Base-by-base conservation (phyloP, 805 yeast species). In the Cyberlindnera meyerae region DNA sequence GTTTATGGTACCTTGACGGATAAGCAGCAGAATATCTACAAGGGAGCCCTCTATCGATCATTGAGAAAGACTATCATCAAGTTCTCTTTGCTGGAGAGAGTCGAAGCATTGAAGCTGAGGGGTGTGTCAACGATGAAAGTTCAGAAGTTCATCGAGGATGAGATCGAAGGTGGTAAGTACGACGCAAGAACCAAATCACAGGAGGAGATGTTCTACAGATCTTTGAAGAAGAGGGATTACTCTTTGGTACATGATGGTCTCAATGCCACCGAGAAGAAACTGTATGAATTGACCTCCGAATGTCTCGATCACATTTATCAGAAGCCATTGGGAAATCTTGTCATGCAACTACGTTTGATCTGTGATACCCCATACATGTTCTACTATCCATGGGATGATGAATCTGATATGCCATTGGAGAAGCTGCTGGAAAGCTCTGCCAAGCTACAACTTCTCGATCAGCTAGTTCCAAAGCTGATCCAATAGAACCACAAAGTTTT, bases 361-460 rank as follows among this genome's bases (percentile, higher is more conserved):
- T 88, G 96, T 48, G 81, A 87, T 52, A 82, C 96, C 0, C 96
- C 97, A 0, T 83, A 82, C 52, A 57, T 84, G 29, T 86, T 83
- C 54, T 86, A 80, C 60, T 82, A 78, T 44, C 97, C 97, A 0
- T 85, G 79, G 71, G 54, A 51, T 6, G 68, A 64, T 29, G 72
- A 67, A 4, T 51, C 67, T 3, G 62, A 67, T 11, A 58, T 63
- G 4, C 66, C 64, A 30, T 49, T 65, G 13, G 58, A 60, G 4
- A 53, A 61, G 5, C 48, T 82, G 4, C 56, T 77, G n/a, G 54
- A 63, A 26, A 67, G 75, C 22, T 82, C 95, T 0, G 80, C 89
- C 2, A 90, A 90, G 52, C 58, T 93, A 51, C 79, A 77, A 45
- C 60, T 84, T 1, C 61, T 89, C 31, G 75, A 82, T 41, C 80